These are phyloP conservation scores for Prillingera fragicola DNA, from an alignment of 1,284 basidiomycete genomes.

Conservation along the genomic window DNA sequence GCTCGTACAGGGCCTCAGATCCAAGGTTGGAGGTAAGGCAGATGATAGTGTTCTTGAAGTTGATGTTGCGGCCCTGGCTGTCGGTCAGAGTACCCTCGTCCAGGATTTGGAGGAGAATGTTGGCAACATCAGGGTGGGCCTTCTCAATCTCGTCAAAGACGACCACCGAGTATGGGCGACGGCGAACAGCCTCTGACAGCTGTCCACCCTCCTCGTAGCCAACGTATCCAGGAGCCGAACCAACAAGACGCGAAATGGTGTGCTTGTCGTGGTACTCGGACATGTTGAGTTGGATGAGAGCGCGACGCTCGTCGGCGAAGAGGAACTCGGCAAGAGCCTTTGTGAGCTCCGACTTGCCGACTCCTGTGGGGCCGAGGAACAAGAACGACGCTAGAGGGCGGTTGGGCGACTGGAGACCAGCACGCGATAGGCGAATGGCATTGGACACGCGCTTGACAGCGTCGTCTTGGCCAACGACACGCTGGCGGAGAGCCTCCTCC, in stretches of 20 bases:
- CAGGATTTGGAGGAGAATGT: constrained; percentile 86
- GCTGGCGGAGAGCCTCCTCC: constrained; percentile 67
- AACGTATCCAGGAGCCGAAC: constrained; percentile 86
- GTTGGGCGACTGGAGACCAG: constrained; percentile 78
- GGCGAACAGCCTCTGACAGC: constrained; percentile 77
- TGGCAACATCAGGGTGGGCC: constrained; percentile 80
- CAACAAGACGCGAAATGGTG: constrained; percentile 81
- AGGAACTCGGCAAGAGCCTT: constrained; percentile 80
- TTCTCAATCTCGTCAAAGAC: constrained; percentile 79
- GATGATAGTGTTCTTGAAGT: constrained; percentile 71
- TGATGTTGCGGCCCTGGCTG: constrained; percentile 42
- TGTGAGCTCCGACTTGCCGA: constrained; percentile 73
- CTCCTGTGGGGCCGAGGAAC: constrained; percentile 75
- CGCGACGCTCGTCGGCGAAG: constrained; percentile 78
- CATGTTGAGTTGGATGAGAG: constrained; percentile 86
- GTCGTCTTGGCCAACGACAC: constrained; percentile 84
- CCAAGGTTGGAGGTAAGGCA: constrained; percentile 93
- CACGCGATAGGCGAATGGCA: constrained; percentile 82
- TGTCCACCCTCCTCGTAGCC: constrained; percentile 82
- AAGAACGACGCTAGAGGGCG: constrained; percentile 87
- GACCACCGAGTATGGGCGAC: constrained; percentile 55
- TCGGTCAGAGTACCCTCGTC: constrained; percentile 89
- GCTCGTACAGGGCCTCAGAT: constrained; percentile 64
- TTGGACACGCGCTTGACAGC: constrained; percentile 74
- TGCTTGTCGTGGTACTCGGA: constrained; percentile 88